phyloP scores from a whole-genome alignment of 768 basidiomycete genomes.

The Suillus subaureus region DNA sequence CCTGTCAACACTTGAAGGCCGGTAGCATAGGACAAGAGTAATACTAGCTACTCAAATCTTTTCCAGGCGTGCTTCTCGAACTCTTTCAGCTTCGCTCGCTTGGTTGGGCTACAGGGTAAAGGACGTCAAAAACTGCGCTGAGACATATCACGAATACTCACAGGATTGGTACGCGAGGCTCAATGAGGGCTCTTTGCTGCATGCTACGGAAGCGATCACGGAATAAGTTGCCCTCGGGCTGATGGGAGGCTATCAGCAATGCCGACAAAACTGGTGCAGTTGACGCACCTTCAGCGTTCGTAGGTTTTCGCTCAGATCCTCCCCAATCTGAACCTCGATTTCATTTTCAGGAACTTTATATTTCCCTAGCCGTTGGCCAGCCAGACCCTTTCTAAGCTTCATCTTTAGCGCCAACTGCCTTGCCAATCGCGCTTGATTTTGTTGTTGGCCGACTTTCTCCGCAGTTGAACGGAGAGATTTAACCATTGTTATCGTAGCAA shows the following conservation, averaged over 20 bases:
- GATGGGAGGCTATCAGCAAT: constrained; percentile 2
- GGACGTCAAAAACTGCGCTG: not conserved
- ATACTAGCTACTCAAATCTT: constrained; percentile 51
- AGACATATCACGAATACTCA: constrained; percentile 39
- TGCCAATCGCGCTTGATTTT: constrained; percentile 37
- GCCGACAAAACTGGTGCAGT: not conserved
- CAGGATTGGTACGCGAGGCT: constrained; percentile 82
- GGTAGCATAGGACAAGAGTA: not conserved
- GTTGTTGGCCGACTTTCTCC: constrained; percentile 37
- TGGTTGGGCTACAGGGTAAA: constrained; percentile 24
- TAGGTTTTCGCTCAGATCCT: constrained; percentile 85
- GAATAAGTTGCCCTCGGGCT: constrained; percentile 96
- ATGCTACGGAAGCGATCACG: constrained; percentile 85
- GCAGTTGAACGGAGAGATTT: constrained; percentile 52
- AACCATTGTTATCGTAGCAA: constrained; percentile 57
- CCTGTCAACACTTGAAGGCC: not conserved
- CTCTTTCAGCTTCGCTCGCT: constrained; percentile 50
- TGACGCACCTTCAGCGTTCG: constrained; percentile 75
- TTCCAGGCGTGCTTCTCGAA: constrained; percentile 86
- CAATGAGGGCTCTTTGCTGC: constrained; percentile 85
- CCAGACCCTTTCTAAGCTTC: constrained; percentile 63
- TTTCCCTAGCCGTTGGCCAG: constrained; percentile 78
- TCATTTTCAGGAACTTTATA: constrained; percentile 68
- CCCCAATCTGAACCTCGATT: constrained; percentile 87
- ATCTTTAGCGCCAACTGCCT: constrained; percentile 48